Base-by-base conservation (phyloP, 2,329 filamentous ascomycete species). In the Orbilia brochopaga region DNA sequence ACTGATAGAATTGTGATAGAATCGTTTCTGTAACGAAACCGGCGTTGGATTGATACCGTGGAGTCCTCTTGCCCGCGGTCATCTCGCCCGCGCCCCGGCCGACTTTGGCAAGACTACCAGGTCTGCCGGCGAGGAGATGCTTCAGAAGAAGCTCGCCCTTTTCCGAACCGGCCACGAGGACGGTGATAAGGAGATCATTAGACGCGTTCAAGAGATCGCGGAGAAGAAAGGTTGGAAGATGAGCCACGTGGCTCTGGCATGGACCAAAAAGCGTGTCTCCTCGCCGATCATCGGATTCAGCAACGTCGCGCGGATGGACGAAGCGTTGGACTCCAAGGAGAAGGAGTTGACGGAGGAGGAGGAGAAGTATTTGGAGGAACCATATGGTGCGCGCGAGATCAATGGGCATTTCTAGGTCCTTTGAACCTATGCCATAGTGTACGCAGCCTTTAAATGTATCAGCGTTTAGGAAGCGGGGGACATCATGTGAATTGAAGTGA, bases 251-350 rank as follows among this genome's bases (percentile, higher is more conserved):
- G 83, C 85, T 0, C 81, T 87, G 61, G 86, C 86, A 1, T 90
- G 88, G 88, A 82, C 83, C 64, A 79, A 85, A 74, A 81, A 82
- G 73, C 80, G 83, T 50, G 82, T 83, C 4, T 78, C 82, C 23
- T 85, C 82, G 74, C 86, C 86, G 1, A 88, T 89, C 67, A 80
- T 88, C 59, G 87, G 88, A 0, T 80, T 89, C 74, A 84, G 82
- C 73, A 88, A 81, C 59, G 80, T 83, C 35, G 81, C 82, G 65
- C 80, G 87, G n/a, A 83, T 90, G 50, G 84, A 87, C 37, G 86
- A 89, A 79, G 85, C 85, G 0, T 80, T 87, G 17, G 79, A 80
- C 1, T 79, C 80, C 0, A 74, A 80, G 3, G 80, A 79, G 1
- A 82, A 83, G 44, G 80, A 80, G 50, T 77, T 90, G 69, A 84